phyloP scores from a whole-genome alignment of 176 grass and related monocot species.

The Chloris gayana region DNA sequence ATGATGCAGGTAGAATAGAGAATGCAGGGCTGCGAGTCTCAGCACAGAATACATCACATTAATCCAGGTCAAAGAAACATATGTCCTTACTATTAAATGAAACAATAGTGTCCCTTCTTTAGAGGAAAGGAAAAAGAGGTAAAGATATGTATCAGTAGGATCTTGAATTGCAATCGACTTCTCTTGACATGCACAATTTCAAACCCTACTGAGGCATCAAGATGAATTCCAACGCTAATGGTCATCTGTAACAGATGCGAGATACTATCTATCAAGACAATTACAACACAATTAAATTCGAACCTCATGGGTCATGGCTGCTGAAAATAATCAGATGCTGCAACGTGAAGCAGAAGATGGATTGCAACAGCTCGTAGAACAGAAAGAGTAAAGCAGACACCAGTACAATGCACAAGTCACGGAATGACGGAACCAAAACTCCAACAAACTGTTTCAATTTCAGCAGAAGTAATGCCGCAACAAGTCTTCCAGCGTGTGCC shows the following conservation, averaged over 20 bases:
- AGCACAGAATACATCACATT: not conserved
- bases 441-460: constrained; percentile 17
- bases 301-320: not conserved
- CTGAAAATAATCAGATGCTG: not conserved
- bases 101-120: not conserved
- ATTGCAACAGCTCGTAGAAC: not conserved
- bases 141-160: not conserved
- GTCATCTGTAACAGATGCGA: not conserved
- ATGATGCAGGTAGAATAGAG: not conserved
- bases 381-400: not conserved
- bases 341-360: not conserved
- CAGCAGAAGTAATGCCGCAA: not conserved
- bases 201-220: not conserved
- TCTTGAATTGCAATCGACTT: not conserved
- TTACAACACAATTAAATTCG: not conserved
- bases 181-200: not conserved
- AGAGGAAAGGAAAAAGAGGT: not conserved
- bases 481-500: not conserved
- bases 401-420: not conserved
- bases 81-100: not conserved
- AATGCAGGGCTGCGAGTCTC: not conserved
- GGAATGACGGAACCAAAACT: not conserved
- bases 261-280: not conserved
- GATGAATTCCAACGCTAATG: not conserved
- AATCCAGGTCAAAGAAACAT: constrained; percentile 9